These are phyloP conservation scores for Penicillium antarcticum DNA, from an alignment of 495 filamentous ascomycete species.

Conservation along the genomic window DNA sequence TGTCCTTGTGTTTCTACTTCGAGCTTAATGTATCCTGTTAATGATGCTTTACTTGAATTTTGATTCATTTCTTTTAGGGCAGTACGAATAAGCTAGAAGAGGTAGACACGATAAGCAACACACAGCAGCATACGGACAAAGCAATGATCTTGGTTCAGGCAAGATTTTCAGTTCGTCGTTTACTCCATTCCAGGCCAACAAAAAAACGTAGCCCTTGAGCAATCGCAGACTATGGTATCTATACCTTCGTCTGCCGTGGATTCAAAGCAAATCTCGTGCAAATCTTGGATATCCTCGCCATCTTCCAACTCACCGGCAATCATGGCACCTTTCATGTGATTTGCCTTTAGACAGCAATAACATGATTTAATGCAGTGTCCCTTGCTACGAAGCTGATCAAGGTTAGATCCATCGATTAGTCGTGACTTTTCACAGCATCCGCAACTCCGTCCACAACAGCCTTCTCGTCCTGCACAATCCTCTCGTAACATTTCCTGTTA, in stretches of 20 bases:
- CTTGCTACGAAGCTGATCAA: not conserved
- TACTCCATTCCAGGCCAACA: not conserved
- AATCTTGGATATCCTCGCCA: not conserved
- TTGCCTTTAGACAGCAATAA: not conserved
- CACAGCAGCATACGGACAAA: no score
- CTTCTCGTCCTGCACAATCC: not conserved
- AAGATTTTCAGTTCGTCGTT: not conserved
- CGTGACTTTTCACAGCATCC: not conserved
- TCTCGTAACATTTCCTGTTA: no score
- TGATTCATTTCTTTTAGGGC: no score
- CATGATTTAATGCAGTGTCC: not conserved
- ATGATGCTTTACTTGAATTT: not conserved
- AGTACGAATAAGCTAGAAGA: no score
- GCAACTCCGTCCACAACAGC: not conserved
- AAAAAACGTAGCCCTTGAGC: not conserved
- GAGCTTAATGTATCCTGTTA: not conserved
- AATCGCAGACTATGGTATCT: not conserved
- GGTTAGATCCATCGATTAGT: not conserved
- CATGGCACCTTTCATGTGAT: not conserved
- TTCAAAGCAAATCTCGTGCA: not conserved
- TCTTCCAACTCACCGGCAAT: no score
- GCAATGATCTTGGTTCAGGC: not conserved
- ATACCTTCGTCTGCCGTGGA: not conserved
- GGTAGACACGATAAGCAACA: no score
- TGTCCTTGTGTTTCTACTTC: slow-evolving; percentile 2